phyloP scores from a whole-genome alignment of 2,329 filamentous ascomycete species.

The Chaetothyriales sp. region DNA sequence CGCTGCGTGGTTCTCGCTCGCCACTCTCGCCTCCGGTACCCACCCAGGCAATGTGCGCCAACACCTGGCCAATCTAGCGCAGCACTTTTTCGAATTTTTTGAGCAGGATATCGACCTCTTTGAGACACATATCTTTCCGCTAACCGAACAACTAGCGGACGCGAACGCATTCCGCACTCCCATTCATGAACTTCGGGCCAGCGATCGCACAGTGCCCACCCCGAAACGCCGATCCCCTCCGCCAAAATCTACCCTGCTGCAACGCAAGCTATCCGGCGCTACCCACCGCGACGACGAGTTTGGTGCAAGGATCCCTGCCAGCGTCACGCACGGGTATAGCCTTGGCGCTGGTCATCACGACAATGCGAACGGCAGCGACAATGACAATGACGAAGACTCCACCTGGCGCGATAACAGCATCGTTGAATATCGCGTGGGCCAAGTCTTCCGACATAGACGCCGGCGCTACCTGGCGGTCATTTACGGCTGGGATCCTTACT shows the following conservation, averaged over 20 bases:
- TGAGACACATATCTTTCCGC: constrained; percentile 51
- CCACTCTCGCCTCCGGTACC: constrained; percentile 38
- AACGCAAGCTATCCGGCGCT: background rate
- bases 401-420: constrained; percentile 7
- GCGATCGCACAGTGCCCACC: constrained; percentile 34
- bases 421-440: constrained; percentile 59
- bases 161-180: constrained; percentile 35
- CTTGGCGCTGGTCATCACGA: constrained; percentile 20
- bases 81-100: constrained; percentile 50
- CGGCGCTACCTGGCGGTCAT: constrained; percentile 72
- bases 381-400: constrained; percentile 14
- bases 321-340: constrained; percentile 20
- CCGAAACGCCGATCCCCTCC: constrained; percentile 17
- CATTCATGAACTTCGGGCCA: constrained; percentile 41
- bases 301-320: background rate
- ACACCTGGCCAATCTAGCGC: constrained; percentile 51
- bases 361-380: constrained; percentile 14
- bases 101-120: constrained; percentile 61
- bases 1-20: constrained; percentile 57
- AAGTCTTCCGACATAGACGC: constrained; percentile 69
- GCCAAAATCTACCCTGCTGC: constrained; percentile 1
- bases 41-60: constrained; percentile 43
- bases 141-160: constrained; percentile 40
- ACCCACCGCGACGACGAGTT: background rate
- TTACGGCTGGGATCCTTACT: constrained; percentile 67